Percentiles rank a stretch among this genome's conserved stretches.
Conservation (phyloP, 2,329 filamentous ascomycete species). For the Aspergillus bombycis region DNA sequence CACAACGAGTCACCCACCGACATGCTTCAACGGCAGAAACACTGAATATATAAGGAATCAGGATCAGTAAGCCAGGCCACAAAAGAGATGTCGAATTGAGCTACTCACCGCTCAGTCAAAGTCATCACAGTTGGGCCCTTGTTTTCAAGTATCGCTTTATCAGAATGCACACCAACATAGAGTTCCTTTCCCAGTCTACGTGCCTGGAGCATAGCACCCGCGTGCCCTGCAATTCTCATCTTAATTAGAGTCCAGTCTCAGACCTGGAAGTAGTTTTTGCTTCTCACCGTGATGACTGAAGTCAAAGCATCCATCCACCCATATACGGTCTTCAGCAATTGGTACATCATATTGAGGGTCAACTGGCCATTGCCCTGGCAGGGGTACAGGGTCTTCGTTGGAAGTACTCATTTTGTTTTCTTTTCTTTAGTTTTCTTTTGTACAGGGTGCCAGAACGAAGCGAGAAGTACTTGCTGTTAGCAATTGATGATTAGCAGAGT, state of each 20-base stretch:
- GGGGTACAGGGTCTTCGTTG: constrained; percentile 49
- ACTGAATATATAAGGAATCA: constrained; percentile 46
- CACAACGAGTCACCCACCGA: constrained; percentile 85
- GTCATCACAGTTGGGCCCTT: constrained; percentile 99
- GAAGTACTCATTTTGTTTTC: constrained; percentile 17
- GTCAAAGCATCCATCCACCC: constrained; percentile 99
- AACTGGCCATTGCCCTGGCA: constrained; percentile 64
- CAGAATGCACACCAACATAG: constrained; percentile 90
- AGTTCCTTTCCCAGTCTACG: constrained; percentile 87
- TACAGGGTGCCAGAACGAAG: constrained; percentile 1
- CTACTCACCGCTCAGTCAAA: constrained; percentile 73
- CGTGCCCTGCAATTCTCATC: constrained; percentile 68
- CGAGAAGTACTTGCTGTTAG: background rate
- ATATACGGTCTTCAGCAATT: constrained; percentile 74
- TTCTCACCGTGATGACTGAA: constrained; percentile 89
- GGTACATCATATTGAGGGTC: constrained; percentile 63
- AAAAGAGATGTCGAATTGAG: background rate
- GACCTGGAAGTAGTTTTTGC: background rate
- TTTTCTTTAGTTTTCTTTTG: background rate
- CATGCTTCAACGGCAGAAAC: constrained; percentile 91
- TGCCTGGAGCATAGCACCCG: constrained; percentile 94
- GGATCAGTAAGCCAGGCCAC: constrained; percentile 9
- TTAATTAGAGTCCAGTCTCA: constrained; percentile 10
- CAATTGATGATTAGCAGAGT: background rate
- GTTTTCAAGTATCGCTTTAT: constrained; percentile 93